Evolutionary conservation across 2,329 filamentous ascomycete species (phyloP).

Genomic region (Epichloe bromicola): DNA sequence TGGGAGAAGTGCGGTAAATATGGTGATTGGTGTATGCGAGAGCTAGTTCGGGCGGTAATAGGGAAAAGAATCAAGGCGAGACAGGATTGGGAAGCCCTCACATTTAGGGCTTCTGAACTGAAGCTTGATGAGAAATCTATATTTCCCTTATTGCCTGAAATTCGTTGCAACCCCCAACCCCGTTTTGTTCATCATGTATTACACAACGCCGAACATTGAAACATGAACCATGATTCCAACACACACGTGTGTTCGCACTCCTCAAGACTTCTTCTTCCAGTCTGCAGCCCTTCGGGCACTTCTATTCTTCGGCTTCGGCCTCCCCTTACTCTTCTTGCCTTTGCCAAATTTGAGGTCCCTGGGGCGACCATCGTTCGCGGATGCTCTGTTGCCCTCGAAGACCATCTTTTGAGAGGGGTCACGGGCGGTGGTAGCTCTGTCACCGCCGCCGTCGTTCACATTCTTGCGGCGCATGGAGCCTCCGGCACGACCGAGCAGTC

Average conservation of each 20-base stretch:
- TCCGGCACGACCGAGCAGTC: conserved; percentile 59
- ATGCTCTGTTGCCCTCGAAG: conserved; percentile 73
- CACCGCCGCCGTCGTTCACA: conserved; percentile 10
- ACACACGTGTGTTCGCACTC: background rate
- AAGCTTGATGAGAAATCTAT: no score
- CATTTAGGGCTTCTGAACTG: no score
- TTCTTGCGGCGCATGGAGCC: conserved; percentile 34
- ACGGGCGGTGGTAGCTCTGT: conserved; percentile 18
- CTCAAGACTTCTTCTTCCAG: conserved; percentile 30
- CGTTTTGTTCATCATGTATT: background rate
- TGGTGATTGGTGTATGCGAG: no score
- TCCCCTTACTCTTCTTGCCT: conserved; percentile 40
- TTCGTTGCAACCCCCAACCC: background rate
- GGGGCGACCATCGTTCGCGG: conserved; percentile 48
- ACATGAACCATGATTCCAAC: background rate
- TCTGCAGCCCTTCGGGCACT: conserved; percentile 27
- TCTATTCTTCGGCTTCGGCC: conserved; percentile 22
- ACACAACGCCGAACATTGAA: background rate
- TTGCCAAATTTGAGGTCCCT: conserved; percentile 37
- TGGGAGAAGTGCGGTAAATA: no score
- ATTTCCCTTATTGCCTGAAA: background rate
- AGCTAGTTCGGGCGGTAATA: no score
- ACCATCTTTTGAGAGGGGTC: conserved; percentile 50
- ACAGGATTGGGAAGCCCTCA: no score
- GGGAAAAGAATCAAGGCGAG: no score